Evolutionary conservation across 1,139 yeast species (phyloP).

Genomic region (Hemisphaericaspora subhashii): DNA sequence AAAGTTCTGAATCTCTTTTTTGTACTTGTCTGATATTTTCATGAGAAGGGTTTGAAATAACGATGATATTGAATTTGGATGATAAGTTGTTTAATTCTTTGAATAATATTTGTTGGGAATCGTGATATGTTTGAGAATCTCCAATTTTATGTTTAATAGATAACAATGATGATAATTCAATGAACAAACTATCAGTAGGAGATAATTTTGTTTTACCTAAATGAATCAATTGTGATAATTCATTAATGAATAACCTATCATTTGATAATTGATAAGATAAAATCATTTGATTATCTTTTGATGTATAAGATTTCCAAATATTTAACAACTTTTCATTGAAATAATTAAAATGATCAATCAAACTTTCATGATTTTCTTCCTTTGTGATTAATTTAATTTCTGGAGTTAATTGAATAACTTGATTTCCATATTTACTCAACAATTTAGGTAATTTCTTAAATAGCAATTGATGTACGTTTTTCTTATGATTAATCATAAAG

Average conservation of each 20-base stretch:
- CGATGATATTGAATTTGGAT: conserved; percentile 31
- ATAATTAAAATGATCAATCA: conserved; percentile 34
- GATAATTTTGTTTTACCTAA: conserved; percentile 20
- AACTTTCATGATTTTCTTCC: conserved; percentile 16
- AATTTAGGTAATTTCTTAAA: conserved; percentile 20
- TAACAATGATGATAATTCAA: conserved; percentile 42
- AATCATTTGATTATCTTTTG: conserved; percentile 9
- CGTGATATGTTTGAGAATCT: conserved; percentile 38
- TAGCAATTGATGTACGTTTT: conserved; percentile 15
- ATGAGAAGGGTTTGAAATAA: conserved; percentile 29
- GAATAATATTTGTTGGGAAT: conserved; percentile 29
- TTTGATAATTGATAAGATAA: conserved; percentile 29
- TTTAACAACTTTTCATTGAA: conserved; percentile 31
- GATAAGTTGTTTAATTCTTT: conserved; percentile 22
- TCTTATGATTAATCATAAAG: conserved; percentile 3
- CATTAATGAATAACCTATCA: conserved; percentile 48
- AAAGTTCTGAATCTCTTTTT: conserved; percentile 29
- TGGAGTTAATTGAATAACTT: conserved; percentile 27
- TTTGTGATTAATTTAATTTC: conserved; percentile 35
- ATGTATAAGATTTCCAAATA: conserved; percentile 37
- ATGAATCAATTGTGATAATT: conserved; percentile 47
- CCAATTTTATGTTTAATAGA: conserved; percentile 47
- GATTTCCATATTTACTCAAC: conserved; percentile 1
- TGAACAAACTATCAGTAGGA: conserved; percentile 24
- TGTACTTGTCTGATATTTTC: conserved; percentile 10